Conservation (phyloP, 208 protist genomes). For the Balamuthia mandrillaris region DNA sequence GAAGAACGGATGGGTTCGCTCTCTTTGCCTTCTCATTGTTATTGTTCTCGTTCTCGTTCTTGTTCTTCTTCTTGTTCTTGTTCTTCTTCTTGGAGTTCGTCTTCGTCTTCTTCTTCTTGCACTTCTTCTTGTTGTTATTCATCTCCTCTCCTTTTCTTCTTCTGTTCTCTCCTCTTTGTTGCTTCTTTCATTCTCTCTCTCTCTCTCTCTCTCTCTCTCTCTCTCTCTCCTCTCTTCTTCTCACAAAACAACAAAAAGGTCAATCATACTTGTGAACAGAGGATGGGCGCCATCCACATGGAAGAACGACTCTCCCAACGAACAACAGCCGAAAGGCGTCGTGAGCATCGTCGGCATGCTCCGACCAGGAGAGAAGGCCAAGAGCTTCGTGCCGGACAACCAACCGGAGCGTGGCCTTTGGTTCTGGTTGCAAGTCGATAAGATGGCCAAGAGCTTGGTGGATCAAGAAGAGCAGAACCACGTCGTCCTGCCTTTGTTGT, state of each 20-base stretch:
- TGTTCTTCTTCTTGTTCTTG: too few relatives aligned
- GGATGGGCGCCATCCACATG: background rate
- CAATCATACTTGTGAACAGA: background rate
- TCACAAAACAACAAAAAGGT: too few relatives aligned
- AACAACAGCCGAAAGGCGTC: background rate
- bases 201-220: too few relatives aligned
- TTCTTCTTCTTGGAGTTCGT: background rate
- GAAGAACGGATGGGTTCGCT: background rate
- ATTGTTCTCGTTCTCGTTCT: too few relatives aligned
- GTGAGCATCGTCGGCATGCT: background rate
- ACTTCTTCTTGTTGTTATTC: background rate
- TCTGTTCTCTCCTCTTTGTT: too few relatives aligned
- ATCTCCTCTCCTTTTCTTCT: background rate
- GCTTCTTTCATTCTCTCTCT: too few relatives aligned
- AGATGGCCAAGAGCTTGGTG: background rate
- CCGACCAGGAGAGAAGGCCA: background rate
- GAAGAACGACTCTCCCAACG: background rate
- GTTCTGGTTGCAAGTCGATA: conserved; percentile 7
- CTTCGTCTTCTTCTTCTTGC: background rate
- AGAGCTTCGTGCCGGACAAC: background rate
- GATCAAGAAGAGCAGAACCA: too few relatives aligned
- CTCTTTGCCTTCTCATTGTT: too few relatives aligned
- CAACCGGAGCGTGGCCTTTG: background rate
- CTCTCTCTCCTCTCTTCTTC: too few relatives aligned
- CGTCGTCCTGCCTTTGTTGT: too few relatives aligned